Evolutionary conservation across 805 yeast species (phyloP), one percentile per base, ranked within the genome.

Genomic region (Saturnispora silvae): DNA sequence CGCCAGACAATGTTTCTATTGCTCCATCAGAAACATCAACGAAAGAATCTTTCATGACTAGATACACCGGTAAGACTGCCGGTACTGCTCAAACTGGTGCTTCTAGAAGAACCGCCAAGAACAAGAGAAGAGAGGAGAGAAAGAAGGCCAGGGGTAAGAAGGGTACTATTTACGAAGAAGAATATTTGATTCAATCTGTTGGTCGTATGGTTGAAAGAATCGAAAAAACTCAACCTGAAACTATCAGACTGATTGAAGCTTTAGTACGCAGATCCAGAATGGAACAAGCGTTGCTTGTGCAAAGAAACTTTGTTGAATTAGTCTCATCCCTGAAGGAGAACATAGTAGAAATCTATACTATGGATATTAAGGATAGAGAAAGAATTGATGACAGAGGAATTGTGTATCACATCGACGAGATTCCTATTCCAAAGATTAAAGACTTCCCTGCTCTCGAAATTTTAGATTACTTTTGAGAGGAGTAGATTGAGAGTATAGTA

Each of bases 31-130:
- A 86, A 56, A 77, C 95, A 0, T 84, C 96, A 0, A 83, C 95
- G 0, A 81, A 83, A 20, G 94, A 89, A 27, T 86, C 97, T 0
- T 84, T 87, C 57, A 83, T 85, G 63, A 92, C 99, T 1, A 72
- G 95, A 54, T 92, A 92, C 57, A 92, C 98, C 0, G 98, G 97
- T 45, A 87, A 89, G 59, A 87, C 97, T 1, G 68, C 81, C 1
- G 95, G 95, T 18, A 92, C 98, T 3, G 97, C 97, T 4, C 81
- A 82, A 53, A 92, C 98, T 0, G 96, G 97, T 20, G 96, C 92
- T 3, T 79, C 96, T 0, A 73, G 99, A 58, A 72, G 81, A 52
- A 87, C 98, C 0, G 72, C 94, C 5, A 92, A 92, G 62, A 92
- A 92, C 59, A 75, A 78, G 46, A 82, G 95, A 56, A 75, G 98